Evolutionary conservation across 129 eudicot species (phyloP).

Genomic region (Lactuca saligna): DNA sequence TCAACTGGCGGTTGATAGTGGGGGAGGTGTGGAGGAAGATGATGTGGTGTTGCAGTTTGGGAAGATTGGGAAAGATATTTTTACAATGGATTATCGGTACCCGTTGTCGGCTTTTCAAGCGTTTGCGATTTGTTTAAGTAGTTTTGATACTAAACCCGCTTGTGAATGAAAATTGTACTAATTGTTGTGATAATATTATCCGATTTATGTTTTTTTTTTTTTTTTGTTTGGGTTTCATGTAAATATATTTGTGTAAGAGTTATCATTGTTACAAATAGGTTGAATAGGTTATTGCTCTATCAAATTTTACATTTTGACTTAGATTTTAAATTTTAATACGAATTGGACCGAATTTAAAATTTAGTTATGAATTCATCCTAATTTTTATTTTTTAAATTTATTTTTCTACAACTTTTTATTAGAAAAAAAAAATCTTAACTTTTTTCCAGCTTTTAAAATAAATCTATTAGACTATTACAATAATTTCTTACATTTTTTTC

Average conservation of each 20-base stretch:
- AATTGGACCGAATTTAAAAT: no score
- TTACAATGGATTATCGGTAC: slow-evolving; percentile 71
- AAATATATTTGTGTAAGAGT: background rate
- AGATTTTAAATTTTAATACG: no score
- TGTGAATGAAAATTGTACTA: slow-evolving; percentile 42
- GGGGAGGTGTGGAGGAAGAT: slow-evolving; percentile 48
- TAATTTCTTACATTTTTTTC: no score
- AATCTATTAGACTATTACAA: no score
- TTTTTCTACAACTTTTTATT: no score
- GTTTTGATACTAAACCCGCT: slow-evolving; percentile 75
- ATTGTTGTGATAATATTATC: background rate
- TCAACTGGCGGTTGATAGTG: slow-evolving; percentile 54
- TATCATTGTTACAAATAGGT: no score
- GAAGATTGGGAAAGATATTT: slow-evolving; percentile 68
- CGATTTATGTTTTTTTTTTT: background rate
- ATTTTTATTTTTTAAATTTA: no score
- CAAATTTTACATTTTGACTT: no score
- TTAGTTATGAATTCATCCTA: no score
- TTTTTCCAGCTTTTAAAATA: no score
- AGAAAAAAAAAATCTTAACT: no score
- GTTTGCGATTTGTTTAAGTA: slow-evolving; percentile 68
- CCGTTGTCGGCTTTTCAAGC: slow-evolving; percentile 81
- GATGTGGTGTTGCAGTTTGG: slow-evolving; percentile 75
- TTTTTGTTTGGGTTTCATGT: slow-evolving; percentile 15
- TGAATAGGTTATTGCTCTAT: no score